A percentile compares a stretch with the other conserved stretches of the same genome.
Conservation (phyloP, 1,284 basidiomycete genomes). For the Xerocomus minutiporus region DNA sequence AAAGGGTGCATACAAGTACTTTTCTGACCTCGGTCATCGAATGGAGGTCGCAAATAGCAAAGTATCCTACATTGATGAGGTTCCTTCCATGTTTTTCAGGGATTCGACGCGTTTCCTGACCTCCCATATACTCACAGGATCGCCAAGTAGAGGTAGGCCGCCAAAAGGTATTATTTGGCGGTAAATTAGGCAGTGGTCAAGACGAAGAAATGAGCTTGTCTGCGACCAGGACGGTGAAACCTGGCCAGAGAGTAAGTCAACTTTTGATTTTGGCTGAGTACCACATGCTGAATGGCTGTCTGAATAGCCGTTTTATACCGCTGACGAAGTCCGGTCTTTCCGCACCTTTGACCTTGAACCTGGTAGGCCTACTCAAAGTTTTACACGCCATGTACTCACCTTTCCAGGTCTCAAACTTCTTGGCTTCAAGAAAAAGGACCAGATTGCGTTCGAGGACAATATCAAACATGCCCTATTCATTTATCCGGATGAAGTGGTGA, state of each 20-base stretch:
- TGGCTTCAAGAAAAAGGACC: constrained; percentile 80
- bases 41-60: constrained; percentile 70
- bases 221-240: constrained; percentile 41
- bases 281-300: constrained; percentile 2
- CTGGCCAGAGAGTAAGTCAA: constrained; percentile 44
- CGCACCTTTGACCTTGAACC: constrained; percentile 75
- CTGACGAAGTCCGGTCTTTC: constrained; percentile 80
- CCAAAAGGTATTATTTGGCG: constrained; percentile 57
- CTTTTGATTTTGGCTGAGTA: background rate
- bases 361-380: constrained; percentile 41
- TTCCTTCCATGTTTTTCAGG: constrained; percentile 24
- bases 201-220: constrained; percentile 21
- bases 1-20: constrained; percentile 76
- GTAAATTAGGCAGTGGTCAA: constrained; percentile 48
- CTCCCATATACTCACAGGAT: constrained; percentile 39
- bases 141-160: constrained; percentile 57
- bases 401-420: constrained; percentile 75
- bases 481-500: constrained; percentile 85
- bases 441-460: constrained; percentile 82
- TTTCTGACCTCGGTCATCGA: constrained; percentile 71
- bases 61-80: constrained; percentile 78
- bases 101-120: constrained; percentile 11
- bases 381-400: background rate
- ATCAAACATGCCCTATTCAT: constrained; percentile 90
- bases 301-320: constrained; percentile 73